Percentiles rank a stretch among this genome's conserved stretches.
Conservation (phyloP, 805 yeast genomes). For the Torulaspora franciscae region DNA sequence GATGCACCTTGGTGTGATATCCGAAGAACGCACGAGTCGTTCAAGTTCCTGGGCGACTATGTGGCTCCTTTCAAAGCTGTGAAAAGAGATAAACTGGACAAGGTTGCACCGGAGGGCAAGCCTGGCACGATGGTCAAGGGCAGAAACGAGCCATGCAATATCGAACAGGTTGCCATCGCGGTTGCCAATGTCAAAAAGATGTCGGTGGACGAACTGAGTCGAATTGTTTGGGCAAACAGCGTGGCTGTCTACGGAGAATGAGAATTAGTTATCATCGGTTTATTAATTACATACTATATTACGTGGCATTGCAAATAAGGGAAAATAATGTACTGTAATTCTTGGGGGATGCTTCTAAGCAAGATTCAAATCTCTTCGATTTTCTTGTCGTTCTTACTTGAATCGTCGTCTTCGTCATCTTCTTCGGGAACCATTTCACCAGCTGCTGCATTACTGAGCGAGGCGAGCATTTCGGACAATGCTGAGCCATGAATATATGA, state of each 20-base stretch:
- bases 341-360: neutral
- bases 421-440: slow-evolving; percentile 35
- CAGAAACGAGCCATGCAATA: slow-evolving; percentile 87
- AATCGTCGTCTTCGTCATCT: slow-evolving; percentile 27
- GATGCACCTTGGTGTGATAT: slow-evolving; percentile 99
- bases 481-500: slow-evolving; percentile 60
- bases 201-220: slow-evolving; percentile 42
- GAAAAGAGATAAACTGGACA: slow-evolving; percentile 34
- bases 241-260: slow-evolving; percentile 37
- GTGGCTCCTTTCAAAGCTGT: slow-evolving; percentile 28
- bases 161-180: slow-evolving; percentile 73
- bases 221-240: slow-evolving; percentile 50
- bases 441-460: slow-evolving; percentile 39
- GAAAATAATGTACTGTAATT: slow-evolving; percentile 8
- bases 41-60: slow-evolving; percentile 45
- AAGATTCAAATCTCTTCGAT: slow-evolving; percentile 14
- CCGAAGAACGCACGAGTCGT: slow-evolving; percentile 74
- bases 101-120: slow-evolving; percentile 23
- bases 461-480: slow-evolving; percentile 58
- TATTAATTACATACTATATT: slow-evolving; percentile 8
- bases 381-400: slow-evolving; percentile 12
- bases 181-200: slow-evolving; percentile 48
- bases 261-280: slow-evolving; percentile 5
- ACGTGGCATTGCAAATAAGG: slow-evolving; percentile 7
- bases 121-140: slow-evolving; percentile 56